These are phyloP conservation scores for Clathrospora elynae DNA, from an alignment of 2,329 filamentous ascomycete species.

Conservation along the genomic window DNA sequence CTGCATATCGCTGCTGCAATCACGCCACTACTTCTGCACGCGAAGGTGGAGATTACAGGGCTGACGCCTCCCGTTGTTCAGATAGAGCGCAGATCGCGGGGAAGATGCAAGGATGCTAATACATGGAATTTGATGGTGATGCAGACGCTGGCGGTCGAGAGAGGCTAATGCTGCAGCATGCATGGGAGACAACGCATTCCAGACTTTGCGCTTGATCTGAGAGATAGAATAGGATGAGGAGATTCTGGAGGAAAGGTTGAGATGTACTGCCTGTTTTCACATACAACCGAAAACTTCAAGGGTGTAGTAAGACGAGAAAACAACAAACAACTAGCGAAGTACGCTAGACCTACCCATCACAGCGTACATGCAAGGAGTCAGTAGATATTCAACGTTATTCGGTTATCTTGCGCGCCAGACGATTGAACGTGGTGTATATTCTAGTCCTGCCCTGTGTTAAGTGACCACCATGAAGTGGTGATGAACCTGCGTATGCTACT, in stretches of 20 bases:
- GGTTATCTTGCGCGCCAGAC: too few relatives aligned
- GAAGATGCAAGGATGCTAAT: conserved; percentile 22
- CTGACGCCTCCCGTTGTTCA: conserved; percentile 21
- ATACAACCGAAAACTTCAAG: too few relatives aligned
- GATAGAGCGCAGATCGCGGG: conserved; percentile 22
- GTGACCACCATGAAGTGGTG: too few relatives aligned
- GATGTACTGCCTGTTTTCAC: too few relatives aligned
- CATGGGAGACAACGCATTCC: conserved; percentile 40
- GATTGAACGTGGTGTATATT: too few relatives aligned
- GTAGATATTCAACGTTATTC: too few relatives aligned
- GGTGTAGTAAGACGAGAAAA: too few relatives aligned
- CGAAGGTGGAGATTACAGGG: conserved; percentile 20
- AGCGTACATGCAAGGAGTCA: too few relatives aligned
- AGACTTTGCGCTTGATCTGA: conserved; percentile 29
- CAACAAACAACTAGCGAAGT: too few relatives aligned
- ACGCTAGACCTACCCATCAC: too few relatives aligned
- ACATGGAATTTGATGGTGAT: conserved; percentile 17
- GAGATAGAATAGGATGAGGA: conserved; percentile 14
- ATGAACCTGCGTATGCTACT: neutral
- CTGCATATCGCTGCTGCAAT: conserved; percentile 32
- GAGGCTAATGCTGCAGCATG: conserved; percentile 22
- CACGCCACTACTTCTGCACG: conserved; percentile 27
- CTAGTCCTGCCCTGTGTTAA: too few relatives aligned
- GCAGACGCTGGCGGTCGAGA: conserved; percentile 23
- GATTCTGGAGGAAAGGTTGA: neutral